These are phyloP conservation scores for Microglena sp. DNA, from an alignment of 139 green algal species.

Conservation along the genomic window DNA sequence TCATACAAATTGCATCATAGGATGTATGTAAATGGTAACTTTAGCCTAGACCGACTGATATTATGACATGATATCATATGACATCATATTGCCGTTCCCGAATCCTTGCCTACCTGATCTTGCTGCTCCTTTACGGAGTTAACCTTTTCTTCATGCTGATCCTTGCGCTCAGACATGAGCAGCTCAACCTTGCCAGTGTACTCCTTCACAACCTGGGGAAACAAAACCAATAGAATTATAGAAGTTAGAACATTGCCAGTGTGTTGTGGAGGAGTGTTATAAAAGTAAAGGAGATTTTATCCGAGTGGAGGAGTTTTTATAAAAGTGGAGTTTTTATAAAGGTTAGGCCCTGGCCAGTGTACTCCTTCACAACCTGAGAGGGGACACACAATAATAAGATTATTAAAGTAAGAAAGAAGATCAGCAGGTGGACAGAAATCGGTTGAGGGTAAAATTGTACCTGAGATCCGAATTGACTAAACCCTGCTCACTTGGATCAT, in stretches of 20 bases:
- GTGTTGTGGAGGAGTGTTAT: neutral
- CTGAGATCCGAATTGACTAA: too few relatives aligned
- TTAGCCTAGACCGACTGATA: too few relatives aligned
- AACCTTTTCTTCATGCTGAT: constrained; percentile 45
- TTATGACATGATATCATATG: too few relatives aligned
- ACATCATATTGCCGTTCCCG: too few relatives aligned
- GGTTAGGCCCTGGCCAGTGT: constrained; percentile 82
- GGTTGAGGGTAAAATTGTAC: too few relatives aligned
- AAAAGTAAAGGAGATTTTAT: neutral
- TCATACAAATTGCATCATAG: too few relatives aligned
- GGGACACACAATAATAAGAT: neutral
- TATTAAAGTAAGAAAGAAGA: too few relatives aligned
- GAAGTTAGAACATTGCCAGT: too few relatives aligned
- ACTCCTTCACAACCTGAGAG: constrained; percentile 63
- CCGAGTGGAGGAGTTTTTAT: neutral
- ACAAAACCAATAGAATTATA: too few relatives aligned
- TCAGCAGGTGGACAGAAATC: too few relatives aligned
- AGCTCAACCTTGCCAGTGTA: constrained; percentile 79
- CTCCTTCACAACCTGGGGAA: constrained; percentile 68
- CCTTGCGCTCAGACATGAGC: constrained; percentile 55
- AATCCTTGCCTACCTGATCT: constrained; percentile 2
- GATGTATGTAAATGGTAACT: too few relatives aligned
- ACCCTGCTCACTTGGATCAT: too few relatives aligned
- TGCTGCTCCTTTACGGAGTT: constrained; percentile 30
- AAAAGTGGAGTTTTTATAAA: neutral